A percentile compares a stretch with the other conserved stretches of the same genome.
These are phyloP conservation scores for Phytophthora megakarya DNA, from an alignment of 352 stramenopile species.

Conservation along the genomic window DNA sequence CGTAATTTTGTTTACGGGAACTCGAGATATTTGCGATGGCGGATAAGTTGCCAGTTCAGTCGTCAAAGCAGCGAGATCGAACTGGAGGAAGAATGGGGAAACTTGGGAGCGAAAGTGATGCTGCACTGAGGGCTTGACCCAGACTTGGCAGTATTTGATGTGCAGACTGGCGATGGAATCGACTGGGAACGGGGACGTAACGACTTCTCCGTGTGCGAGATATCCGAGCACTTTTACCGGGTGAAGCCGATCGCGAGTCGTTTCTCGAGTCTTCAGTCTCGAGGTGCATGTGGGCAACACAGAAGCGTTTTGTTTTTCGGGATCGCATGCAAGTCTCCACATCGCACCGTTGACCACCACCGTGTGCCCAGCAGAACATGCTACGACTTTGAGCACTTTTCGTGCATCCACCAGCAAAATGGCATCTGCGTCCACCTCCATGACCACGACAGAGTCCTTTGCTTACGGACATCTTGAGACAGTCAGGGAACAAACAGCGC, in stretches of 20 bases:
- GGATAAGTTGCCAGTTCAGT: slow-evolving; percentile 8
- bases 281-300: slow-evolving; percentile 58
- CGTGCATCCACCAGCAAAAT: slow-evolving; percentile 51
- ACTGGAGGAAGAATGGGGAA: slow-evolving; percentile 36
- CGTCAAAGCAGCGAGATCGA: slow-evolving; percentile 1
- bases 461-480: slow-evolving; percentile 72
- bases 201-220: slow-evolving; percentile 18
- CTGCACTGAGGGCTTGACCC: slow-evolving; percentile 49
- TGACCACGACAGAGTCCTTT: slow-evolving; percentile 70
- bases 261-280: slow-evolving; percentile 19
- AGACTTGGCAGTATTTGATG: slow-evolving; percentile 49
- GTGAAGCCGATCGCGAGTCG: not conserved
- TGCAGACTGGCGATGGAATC: slow-evolving; percentile 5
- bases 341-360: slow-evolving; percentile 71
- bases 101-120: slow-evolving; percentile 47
- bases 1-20: too few relatives aligned
- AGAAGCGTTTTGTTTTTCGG: slow-evolving; percentile 71
- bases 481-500: slow-evolving; percentile 57
- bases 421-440: slow-evolving; percentile 67
- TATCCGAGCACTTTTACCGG: slow-evolving; percentile 15
- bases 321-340: slow-evolving; percentile 64
- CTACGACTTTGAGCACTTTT: slow-evolving; percentile 76
- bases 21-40: not conserved
- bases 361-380: slow-evolving; percentile 73
- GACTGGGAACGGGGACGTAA: slow-evolving; percentile 21